Base-by-base conservation (phyloP, 208 protist genomes). In the Novymonas esmeraldas region DNA sequence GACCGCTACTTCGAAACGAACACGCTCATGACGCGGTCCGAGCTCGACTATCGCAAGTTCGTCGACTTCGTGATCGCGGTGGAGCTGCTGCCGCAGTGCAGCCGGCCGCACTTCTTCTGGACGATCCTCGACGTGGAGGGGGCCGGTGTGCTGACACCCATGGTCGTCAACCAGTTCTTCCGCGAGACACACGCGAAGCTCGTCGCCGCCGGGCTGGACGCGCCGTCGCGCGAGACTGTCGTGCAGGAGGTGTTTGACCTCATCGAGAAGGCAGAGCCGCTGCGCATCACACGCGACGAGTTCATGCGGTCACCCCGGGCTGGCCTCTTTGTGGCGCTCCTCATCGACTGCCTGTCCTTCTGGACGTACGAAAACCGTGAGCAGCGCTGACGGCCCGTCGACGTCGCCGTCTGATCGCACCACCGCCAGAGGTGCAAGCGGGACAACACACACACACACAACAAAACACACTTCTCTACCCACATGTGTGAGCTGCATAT, bases 1-100 rank as follows among this genome's bases (percentile, higher is more conserved):
- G 84, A 97, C 33, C 85, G 92, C 39, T 92, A 93, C 70, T 97
- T 98, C 55, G 89, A 97, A 49, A 95, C 89, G 22, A 93, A 86
- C 70, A 84, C 89, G 13, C 90, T 92, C 71, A 94, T 93, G 76
- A 79, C 89, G 20, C 81, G 80, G 20, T 80, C 81, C 20, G 90
- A 97, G 68, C 77, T 98, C 70, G 95, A 98, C 77, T 98, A 93
- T 73, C 88, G 94, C 22, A 93, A 92, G 44, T 98, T 96, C 79
- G 88, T 98, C 2, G 91, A 97, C 77, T 98, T 98, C 71, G 87
- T 97, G 0, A 81, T 98, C 18, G 91, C 92, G 14, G 81, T 92
- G 24, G 87, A 95, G 50, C 80, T 95, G 70, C 81, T 95, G 44
- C 90, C 87, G 34, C 78, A 86, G 52, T 92, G 85, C 70, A 81